Evolutionary conservation across 2,329 filamentous ascomycete species (phyloP).

Genomic region (Periconia digitata): DNA sequence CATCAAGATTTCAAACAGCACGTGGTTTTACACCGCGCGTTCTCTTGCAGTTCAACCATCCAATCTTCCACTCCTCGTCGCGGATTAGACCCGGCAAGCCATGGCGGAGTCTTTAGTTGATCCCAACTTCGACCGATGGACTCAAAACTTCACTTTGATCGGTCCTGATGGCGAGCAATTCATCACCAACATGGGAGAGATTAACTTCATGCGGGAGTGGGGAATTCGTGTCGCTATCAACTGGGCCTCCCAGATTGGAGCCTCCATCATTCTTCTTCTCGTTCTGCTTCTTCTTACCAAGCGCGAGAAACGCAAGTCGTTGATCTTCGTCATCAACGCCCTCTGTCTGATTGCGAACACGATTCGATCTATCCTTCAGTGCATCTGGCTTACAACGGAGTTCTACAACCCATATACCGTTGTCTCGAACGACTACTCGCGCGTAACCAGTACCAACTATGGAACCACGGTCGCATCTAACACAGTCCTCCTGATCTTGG

Average conservation of each 20-base stretch:
- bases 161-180: slow-evolving; percentile 48
- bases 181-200: slow-evolving; percentile 42
- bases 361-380: slow-evolving; percentile 60
- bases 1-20: slow-evolving; percentile 9
- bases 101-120: slow-evolving; percentile 12
- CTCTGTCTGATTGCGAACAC: slow-evolving; percentile 62
- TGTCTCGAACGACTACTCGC: slow-evolving; percentile 57
- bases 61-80: neutral
- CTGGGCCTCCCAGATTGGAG: slow-evolving; percentile 71
- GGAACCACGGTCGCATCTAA: slow-evolving; percentile 52
- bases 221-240: slow-evolving; percentile 59
- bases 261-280: slow-evolving; percentile 65
- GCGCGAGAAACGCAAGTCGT: slow-evolving; percentile 62
- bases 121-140: slow-evolving; percentile 52
- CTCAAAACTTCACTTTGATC: slow-evolving; percentile 54
- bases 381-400: slow-evolving; percentile 62
- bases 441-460: slow-evolving; percentile 50
- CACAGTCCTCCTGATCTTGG: slow-evolving; percentile 55
- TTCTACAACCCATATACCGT: slow-evolving; percentile 64
- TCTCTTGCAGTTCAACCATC: neutral
- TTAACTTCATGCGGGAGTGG: slow-evolving; percentile 53
- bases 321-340: slow-evolving; percentile 67
- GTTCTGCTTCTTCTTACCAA: slow-evolving; percentile 69
- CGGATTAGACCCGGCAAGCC: neutral
- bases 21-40: neutral